A percentile compares a stretch with the other conserved stretches of the same genome.
Conservation (phyloP, 108 stramenopile species). For the Pseudonitzschia pungens region DNA sequence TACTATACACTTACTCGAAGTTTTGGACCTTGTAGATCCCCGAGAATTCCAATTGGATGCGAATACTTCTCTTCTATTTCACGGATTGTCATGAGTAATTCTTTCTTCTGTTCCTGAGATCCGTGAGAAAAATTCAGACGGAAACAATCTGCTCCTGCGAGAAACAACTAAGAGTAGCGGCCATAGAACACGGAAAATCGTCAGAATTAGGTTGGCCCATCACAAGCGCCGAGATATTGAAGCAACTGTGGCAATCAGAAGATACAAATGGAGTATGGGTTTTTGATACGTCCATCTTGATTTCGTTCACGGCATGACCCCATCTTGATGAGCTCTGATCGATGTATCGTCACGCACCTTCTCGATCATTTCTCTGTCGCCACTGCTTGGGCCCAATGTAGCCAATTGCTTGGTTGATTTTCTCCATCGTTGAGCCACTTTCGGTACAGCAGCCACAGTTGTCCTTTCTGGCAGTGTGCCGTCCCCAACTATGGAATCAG, state of each 20-base stretch:
- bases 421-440: slow-evolving; percentile 76
- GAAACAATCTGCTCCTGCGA: slow-evolving; percentile 94
- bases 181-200: too few species aligned
- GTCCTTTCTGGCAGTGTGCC: background rate
- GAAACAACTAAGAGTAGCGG: slow-evolving; percentile 51
- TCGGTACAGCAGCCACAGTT: slow-evolving; percentile 50
- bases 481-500: background rate
- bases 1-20: slow-evolving; percentile 56
- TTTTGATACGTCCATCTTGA: background rate
- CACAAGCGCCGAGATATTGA: too few species aligned
- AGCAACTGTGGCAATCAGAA: too few species aligned
- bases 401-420: slow-evolving; percentile 91
- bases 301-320: background rate
- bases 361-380: slow-evolving; percentile 88
- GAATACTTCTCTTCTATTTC: slow-evolving; percentile 87
- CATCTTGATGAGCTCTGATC: background rate
- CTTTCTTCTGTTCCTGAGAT: slow-evolving; percentile 92
- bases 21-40: slow-evolving; percentile 96
- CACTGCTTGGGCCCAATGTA: slow-evolving; percentile 91
- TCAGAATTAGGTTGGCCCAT: too few species aligned
- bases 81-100: slow-evolving; percentile 79
- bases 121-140: slow-evolving; percentile 97
- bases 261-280: too few species aligned
- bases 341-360: slow-evolving; percentile 19
- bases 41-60: slow-evolving; percentile 93